Evolutionary conservation across 2,329 filamentous ascomycete genomes (phyloP).

Genomic region (Allantophomopsis cytisporea): DNA sequence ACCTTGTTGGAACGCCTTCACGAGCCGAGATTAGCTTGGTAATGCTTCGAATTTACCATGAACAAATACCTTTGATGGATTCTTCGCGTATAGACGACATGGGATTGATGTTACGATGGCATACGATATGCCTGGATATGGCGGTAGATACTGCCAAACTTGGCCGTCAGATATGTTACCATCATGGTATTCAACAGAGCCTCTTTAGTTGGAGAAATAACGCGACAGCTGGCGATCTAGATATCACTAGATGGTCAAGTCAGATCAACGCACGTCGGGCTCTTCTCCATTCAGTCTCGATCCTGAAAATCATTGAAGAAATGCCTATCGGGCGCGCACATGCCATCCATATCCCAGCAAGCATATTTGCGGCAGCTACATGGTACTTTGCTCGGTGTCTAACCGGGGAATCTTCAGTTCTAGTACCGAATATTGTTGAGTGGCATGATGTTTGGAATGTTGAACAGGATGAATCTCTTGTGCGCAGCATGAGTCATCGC

Average conservation of each 20-base stretch:
- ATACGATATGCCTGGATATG: slow-evolving; percentile 27
- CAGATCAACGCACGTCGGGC: slow-evolving; percentile 24
- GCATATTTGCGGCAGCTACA: slow-evolving; percentile 27
- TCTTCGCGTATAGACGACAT: slow-evolving; percentile 22
- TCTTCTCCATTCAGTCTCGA: slow-evolving; percentile 27
- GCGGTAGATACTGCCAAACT: slow-evolving; percentile 25
- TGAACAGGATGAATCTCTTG: too few species aligned
- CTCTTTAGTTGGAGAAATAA: slow-evolving; percentile 19
- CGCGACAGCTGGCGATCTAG: slow-evolving; percentile 17
- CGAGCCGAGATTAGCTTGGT: slow-evolving; percentile 23
- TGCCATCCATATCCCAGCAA: slow-evolving; percentile 28
- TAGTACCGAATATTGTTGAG: slow-evolving; percentile 23
- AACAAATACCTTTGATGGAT: slow-evolving; percentile 21
- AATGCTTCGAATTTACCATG: slow-evolving; percentile 23
- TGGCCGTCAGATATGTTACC: slow-evolving; percentile 23
- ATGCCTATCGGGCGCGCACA: slow-evolving; percentile 28
- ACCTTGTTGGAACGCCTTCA: slow-evolving; percentile 23
- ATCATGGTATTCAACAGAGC: slow-evolving; percentile 23
- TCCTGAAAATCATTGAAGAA: slow-evolving; percentile 30
- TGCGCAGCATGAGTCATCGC: slow-evolving; percentile 13
- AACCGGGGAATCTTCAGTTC: slow-evolving; percentile 21
- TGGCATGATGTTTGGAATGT: slow-evolving; percentile 29
- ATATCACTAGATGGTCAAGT: slow-evolving; percentile 23
- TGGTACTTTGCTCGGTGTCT: slow-evolving; percentile 26
- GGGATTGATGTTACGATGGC: slow-evolving; percentile 28